phyloP scores from a whole-genome alignment of 139 green algal species.

The Chlorella sp. region DNA sequence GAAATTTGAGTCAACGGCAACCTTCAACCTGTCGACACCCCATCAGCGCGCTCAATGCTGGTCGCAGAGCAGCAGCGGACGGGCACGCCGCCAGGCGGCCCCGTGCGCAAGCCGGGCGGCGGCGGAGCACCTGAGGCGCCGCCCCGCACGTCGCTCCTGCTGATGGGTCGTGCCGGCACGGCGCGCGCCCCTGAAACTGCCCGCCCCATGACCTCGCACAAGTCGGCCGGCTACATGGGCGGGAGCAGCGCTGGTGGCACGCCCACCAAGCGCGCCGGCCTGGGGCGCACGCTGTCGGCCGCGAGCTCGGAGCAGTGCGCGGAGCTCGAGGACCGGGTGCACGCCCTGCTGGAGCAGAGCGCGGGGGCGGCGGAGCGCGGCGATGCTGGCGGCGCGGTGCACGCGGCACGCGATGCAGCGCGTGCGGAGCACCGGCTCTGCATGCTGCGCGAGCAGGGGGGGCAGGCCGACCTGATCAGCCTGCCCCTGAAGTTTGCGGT shows the following conservation, averaged over 20 bases:
- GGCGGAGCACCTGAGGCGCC: no score
- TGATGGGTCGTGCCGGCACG: no score
- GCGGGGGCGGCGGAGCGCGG: slow-evolving; percentile 14
- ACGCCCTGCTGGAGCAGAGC: slow-evolving; percentile 78
- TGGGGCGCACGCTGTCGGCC: not conserved
- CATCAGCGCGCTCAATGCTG: no score
- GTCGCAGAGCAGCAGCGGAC: no score
- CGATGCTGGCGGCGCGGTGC: slow-evolving; percentile 57
- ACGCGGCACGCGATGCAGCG: slow-evolving; percentile 76
- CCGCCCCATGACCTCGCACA: slow-evolving; percentile 84
- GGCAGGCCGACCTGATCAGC: slow-evolving; percentile 65
- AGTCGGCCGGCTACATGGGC: no score
- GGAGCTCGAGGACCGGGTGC: slow-evolving; percentile 76
- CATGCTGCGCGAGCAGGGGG: slow-evolving; percentile 60
- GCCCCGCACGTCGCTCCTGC: no score
- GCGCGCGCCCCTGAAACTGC: no score
- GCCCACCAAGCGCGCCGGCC: slow-evolving; percentile 37
- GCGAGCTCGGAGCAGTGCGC: slow-evolving; percentile 63
- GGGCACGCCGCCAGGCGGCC: no score
- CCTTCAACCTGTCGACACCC: no score
- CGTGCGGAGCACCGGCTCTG: slow-evolving; percentile 73
- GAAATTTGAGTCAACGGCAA: no score
- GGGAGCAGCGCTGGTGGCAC: no score
- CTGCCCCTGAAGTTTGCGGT: slow-evolving; percentile 75
- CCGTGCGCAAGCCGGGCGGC: no score